Base-by-base conservation (phyloP, 768 basidiomycete genomes). In the Phlebiopsis gigantea region DNA sequence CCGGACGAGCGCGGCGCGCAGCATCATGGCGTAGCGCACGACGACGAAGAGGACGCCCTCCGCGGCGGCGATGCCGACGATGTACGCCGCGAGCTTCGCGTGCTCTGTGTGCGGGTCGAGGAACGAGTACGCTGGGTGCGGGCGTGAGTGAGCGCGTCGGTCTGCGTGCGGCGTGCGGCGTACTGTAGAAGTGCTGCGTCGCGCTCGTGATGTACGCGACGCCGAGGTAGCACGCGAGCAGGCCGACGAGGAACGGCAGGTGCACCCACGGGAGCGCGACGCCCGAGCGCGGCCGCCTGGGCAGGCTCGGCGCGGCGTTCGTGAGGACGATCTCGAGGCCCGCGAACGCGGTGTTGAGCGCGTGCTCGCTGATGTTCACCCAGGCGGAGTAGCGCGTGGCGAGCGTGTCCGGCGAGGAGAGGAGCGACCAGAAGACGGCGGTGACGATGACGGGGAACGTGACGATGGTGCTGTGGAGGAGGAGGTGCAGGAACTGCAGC, bases 201-300 rank as follows among this genome's bases (percentile, higher is more conserved):
- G 71, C 79, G 47, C 77, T 61, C 0, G 85, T 87, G 53, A 90
- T 77, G 61, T 89, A 90, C 10, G 87, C 87, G 0, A 90, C 70
- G 22, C 78, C 85, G 17, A 89, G 69, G 62, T 90, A 90, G 2
- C 69, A 63, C 0, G 61, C 80, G 9, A 88, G 77, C 19, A 83
- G 59, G 10, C 85, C 15, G 15, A 87, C 46, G 24, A 77, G 70
- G 31, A 76, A 62, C 1, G 75, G 46, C 19, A 48, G 47, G 53
- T 59, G 50, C 4, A 31, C 21, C 57, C 48, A 57, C 17, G 57
- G 50, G 1, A 52, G 22, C 1, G 24, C 42, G 26, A 46, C 24
- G 28, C 48, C 43, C 1, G 24, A 17, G 12, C 12, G 2, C 21
- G 30, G 12, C 2, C 47, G 47, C 10, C 22, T 1, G n/a, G 51